Base-by-base conservation (phyloP, 169 alveolate species). In the Plasmodium knowlesi region DNA sequence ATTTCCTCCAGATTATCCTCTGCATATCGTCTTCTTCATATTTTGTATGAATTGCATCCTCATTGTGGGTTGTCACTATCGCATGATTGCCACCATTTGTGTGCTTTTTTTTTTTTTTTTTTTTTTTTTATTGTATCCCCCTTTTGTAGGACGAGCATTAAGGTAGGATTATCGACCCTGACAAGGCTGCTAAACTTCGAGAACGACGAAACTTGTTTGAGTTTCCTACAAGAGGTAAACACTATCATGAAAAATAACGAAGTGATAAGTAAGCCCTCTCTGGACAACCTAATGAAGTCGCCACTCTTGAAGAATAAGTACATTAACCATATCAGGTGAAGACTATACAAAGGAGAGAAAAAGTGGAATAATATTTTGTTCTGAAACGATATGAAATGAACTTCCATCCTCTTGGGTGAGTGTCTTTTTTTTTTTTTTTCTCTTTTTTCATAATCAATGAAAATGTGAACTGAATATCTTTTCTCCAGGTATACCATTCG, bases 271-370 rank as follows among this genome's bases (percentile, higher is more conserved):
- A 85, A 85, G 70, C 67, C 93, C 25, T 85, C 93, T 5, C 85
- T 85, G 32, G 93, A 73, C 25, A 85, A 85, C 34, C 93, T 85
- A 43, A 43, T 85, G 93, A 85, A 85, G 57, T 85, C 93, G 3
- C 93, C 93, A 2, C 70, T 85, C 2, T 46, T 85, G 57, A 85
- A 85, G 30, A 85, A 85, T 85, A 85, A 85, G 41, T 85, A 85
- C 67, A 85, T 85, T 34, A 85, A 85, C 54, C 93, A 85, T 67
- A 85, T 85, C 57, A 85, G 93, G 80, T 85, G 67, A 50, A 12
- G 67, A 10, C 22, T 4, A 3, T 2, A 39, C 34, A 70, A 12
- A 50, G 25, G 12, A n/a, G 54, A 12, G 54, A 43, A 43, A 43
- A 43, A 12, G 5, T 10, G 1, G 14, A 12, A 2, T 46, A 12